Conservation (phyloP, 139 green algal species). For the Volvox africanus region DNA sequence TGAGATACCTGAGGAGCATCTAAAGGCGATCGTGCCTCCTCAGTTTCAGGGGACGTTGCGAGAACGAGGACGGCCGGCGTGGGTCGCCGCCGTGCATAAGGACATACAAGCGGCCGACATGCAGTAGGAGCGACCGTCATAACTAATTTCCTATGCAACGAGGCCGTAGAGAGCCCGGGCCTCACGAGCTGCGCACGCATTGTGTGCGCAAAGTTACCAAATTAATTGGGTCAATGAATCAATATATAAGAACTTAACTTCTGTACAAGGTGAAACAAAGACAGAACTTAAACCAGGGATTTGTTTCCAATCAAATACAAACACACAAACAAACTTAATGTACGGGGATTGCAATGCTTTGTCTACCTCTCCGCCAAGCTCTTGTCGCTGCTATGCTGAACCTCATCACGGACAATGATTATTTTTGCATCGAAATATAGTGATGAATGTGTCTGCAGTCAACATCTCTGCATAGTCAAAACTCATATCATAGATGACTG, state of each 20-base stretch:
- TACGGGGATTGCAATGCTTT: background rate
- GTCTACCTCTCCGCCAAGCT: no score
- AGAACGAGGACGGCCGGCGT: slow-evolving; percentile 37
- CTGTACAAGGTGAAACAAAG: no score
- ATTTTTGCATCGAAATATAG: background rate
- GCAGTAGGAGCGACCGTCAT: background rate
- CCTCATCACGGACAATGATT: no score
- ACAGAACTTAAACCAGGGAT: no score
- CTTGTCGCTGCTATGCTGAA: no score
- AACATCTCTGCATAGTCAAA: background rate
- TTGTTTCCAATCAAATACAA: no score
- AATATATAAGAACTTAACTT: background rate
- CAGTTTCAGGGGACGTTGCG: slow-evolving; percentile 85
- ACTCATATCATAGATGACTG: background rate
- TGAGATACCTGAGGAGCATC: slow-evolving; percentile 81
- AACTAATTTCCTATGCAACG: background rate
- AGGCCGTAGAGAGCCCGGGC: background rate
- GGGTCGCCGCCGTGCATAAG: slow-evolving; percentile 25
- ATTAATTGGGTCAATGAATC: background rate
- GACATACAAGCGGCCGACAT: background rate
- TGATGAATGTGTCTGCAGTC: background rate
- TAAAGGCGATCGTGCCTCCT: slow-evolving; percentile 87
- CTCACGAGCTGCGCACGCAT: background rate
- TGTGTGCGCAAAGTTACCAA: background rate
- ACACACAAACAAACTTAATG: no score